These are phyloP conservation scores for Leccinum boreale DNA, from an alignment of 768 basidiomycete species.

Conservation along the genomic window DNA sequence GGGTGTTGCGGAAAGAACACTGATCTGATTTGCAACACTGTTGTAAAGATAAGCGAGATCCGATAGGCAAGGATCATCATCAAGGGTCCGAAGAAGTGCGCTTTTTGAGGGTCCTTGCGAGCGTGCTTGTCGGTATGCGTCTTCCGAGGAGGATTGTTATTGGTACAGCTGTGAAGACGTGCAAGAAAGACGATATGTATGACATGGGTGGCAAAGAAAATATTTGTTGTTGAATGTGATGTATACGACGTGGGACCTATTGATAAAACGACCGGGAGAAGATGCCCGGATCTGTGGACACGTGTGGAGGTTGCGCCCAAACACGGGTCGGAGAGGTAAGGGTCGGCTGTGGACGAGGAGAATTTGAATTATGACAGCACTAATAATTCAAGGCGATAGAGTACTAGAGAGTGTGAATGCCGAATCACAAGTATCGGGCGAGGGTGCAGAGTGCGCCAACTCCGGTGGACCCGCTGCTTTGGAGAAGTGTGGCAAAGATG, in stretches of 20 bases:
- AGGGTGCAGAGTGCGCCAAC: background rate
- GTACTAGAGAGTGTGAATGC: background rate
- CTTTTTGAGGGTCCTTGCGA: background rate
- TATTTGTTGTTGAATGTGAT: background rate
- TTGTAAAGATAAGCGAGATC: background rate
- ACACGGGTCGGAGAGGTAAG: background rate
- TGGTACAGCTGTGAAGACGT: background rate
- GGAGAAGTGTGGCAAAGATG: background rate
- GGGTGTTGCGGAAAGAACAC: background rate
- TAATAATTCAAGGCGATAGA: background rate
- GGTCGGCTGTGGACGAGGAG: background rate
- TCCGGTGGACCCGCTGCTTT: background rate
- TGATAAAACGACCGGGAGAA: background rate
- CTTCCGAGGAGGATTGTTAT: background rate
- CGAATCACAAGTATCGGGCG: background rate
- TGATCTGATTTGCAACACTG: conserved; percentile 10
- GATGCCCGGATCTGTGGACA: conserved; percentile 4
- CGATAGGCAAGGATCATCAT: background rate
- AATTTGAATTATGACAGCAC: background rate
- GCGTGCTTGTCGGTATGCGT: no score
- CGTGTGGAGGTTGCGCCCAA: conserved; percentile 9
- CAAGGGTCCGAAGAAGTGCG: background rate
- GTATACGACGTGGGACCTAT: background rate
- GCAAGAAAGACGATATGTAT: background rate
- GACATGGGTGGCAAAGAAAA: no score